Conservation (phyloP, 768 basidiomycete genomes). For the Glaciozyma antarctica region DNA sequence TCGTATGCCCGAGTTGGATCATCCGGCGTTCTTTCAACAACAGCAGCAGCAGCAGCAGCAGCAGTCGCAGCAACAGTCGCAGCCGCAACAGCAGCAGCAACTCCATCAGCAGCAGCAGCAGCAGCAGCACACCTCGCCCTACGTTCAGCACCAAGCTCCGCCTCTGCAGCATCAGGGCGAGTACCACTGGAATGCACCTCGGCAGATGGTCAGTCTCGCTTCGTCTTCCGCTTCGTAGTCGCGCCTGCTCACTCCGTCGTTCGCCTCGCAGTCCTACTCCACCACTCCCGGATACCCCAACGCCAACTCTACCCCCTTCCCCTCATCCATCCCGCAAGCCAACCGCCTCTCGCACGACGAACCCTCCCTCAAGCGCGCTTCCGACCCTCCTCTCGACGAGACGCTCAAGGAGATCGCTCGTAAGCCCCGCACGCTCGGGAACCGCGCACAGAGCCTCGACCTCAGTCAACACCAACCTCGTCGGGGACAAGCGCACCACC, state of each 20-base stretch:
- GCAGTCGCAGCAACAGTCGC: conserved; percentile 7
- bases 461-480: conserved; percentile 54
- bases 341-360: conserved; percentile 73
- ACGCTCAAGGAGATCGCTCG: conserved; percentile 17
- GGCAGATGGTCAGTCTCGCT: conserved; percentile 16
- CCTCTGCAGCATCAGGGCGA: conserved; percentile 19
- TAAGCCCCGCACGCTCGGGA: conserved; percentile 71
- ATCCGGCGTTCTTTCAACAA: conserved; percentile 10
- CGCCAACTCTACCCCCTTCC: conserved; percentile 4
- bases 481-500: conserved; percentile 6
- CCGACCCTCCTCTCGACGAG: conserved; percentile 10
- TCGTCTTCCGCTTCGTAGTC: not conserved
- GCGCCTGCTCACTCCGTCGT: conserved; percentile 1
- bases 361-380: conserved; percentile 27
- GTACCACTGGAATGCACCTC: conserved; percentile 20
- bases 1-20: conserved; percentile 1
- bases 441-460: conserved; percentile 82
- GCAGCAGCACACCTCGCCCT: conserved; percentile 12
- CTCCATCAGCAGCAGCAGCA: conserved; percentile 9
- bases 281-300: conserved; percentile 12
- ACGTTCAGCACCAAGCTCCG: not conserved
- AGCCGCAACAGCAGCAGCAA: conserved; percentile 11
- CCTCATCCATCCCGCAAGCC: conserved; percentile 62
- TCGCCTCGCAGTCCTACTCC: conserved; percentile 29
- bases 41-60: not conserved